Conservation (phyloP, 306 rosid species). For the Cercis canadensis region DNA sequence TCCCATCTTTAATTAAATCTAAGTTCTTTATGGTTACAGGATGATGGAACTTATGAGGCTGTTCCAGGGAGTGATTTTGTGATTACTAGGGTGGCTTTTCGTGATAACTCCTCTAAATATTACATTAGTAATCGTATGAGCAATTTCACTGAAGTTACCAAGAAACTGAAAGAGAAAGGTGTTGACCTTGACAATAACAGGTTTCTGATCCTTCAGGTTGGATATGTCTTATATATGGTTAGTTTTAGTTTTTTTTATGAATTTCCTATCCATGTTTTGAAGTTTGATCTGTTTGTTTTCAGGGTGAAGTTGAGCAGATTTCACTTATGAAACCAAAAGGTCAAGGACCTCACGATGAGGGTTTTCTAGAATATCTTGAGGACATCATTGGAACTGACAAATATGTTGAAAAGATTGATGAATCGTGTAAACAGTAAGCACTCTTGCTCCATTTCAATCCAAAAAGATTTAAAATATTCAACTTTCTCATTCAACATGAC, state of each 20-base stretch:
- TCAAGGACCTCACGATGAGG: slow-evolving; percentile 98
- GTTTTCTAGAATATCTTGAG: slow-evolving; percentile 96
- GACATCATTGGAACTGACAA: slow-evolving; percentile 93
- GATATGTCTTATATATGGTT: slow-evolving; percentile 7
- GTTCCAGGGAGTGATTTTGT: slow-evolving; percentile 88
- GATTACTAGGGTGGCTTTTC: slow-evolving; percentile 83
- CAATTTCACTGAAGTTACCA: slow-evolving; percentile 95
- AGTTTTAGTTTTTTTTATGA: neutral
- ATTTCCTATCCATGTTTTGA: slow-evolving; percentile 24
- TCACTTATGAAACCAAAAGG: slow-evolving; percentile 97
- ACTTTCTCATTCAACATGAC: slow-evolving; percentile 11
- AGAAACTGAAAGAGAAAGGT: slow-evolving; percentile 93
- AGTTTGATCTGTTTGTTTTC: slow-evolving; percentile 44
- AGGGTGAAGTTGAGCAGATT: slow-evolving; percentile 99
- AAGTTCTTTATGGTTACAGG: slow-evolving; percentile 49
- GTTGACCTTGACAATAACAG: slow-evolving; percentile 96
- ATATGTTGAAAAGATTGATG: slow-evolving; percentile 88
- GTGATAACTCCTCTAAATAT: slow-evolving; percentile 94
- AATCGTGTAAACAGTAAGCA: slow-evolving; percentile 79
- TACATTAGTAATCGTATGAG: slow-evolving; percentile 80
- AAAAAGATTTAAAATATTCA: slow-evolving; percentile 6
- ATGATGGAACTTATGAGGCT: slow-evolving; percentile 74
- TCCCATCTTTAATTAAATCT: neutral
- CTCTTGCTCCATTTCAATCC: slow-evolving; percentile 36
- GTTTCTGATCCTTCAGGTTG: slow-evolving; percentile 94